A percentile compares a stretch with the other conserved stretches of the same genome.
phyloP scores from a whole-genome alignment of 2,329 filamentous ascomycete genomes.

The Fusarium continuum region DNA sequence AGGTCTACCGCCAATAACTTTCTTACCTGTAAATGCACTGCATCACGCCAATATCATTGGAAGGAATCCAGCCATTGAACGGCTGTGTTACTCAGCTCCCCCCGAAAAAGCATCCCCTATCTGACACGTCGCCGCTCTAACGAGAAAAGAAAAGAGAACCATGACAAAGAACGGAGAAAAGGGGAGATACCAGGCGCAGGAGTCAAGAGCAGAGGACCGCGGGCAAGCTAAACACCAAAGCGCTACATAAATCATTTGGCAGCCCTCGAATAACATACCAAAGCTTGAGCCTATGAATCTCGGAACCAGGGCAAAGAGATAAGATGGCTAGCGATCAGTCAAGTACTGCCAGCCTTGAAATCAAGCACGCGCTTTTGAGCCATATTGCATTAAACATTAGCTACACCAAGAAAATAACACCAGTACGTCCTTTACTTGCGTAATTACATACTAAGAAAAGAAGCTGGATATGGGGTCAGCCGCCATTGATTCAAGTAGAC shows the following conservation, averaged over 20 bases:
- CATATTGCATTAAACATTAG: not conserved
- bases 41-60: slow-evolving; percentile 25
- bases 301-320: not conserved
- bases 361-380: slow-evolving; percentile 11
- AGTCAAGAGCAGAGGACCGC: slow-evolving; percentile 7
- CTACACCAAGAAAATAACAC: slow-evolving; percentile 16
- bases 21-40: slow-evolving; percentile 1
- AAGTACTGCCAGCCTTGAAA: slow-evolving; percentile 6
- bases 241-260: not conserved
- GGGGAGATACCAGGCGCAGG: slow-evolving; percentile 17
- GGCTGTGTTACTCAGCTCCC: slow-evolving; percentile 12
- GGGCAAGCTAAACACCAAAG: slow-evolving; percentile 2
- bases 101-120: slow-evolving; percentile 11
- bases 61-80: slow-evolving; percentile 8
- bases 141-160: slow-evolving; percentile 3
- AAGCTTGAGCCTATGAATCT: not conserved
- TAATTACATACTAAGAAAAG: slow-evolving; percentile 18
- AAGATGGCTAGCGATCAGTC: not conserved
- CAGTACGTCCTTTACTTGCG: not conserved
- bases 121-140: slow-evolving; percentile 30
- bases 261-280: not conserved
- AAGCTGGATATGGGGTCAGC: slow-evolving; percentile 19
- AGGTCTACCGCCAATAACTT: slow-evolving; percentile 28
- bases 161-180: slow-evolving; percentile 1
- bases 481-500: slow-evolving; percentile 11